Percentiles rank a stretch among this genome's conserved stretches.
These are phyloP conservation scores for Hypoxylon rickii DNA, from an alignment of 495 filamentous ascomycete genomes.

Conservation along the genomic window DNA sequence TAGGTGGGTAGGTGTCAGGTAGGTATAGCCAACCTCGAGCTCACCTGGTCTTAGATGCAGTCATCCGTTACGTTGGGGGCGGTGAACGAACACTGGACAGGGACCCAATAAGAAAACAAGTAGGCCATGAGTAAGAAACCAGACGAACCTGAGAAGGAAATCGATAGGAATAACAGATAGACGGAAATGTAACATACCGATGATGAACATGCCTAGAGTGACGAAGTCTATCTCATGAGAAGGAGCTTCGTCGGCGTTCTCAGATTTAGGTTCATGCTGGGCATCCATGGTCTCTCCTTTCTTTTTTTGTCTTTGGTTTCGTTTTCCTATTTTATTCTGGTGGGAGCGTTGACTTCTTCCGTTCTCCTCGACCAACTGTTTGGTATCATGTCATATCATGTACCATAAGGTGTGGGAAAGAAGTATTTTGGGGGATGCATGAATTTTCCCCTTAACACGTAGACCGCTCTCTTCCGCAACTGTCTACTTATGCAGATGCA, in stretches of 20 bases:
- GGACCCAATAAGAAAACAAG: constrained; percentile 8
- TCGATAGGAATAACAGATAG: not conserved
- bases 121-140: not conserved
- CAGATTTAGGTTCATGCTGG: constrained; percentile 18
- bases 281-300: constrained; percentile 26
- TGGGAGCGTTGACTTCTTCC: no score
- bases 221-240: constrained; percentile 71
- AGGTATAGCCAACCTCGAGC: no score
- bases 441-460: constrained; percentile 11
- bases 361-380: constrained; percentile 5
- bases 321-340: no score
- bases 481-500: constrained; percentile 1
- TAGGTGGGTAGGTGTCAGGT: no score
- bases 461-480: constrained; percentile 20
- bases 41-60: not conserved
- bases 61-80: not conserved
- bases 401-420: constrained; percentile 17
- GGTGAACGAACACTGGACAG: not conserved
- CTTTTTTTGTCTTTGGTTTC: no score
- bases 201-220: constrained; percentile 94
- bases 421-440: constrained; percentile 10
- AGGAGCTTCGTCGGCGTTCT: constrained; percentile 9
- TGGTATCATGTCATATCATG: constrained; percentile 27
- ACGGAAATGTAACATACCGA: constrained; percentile 70
- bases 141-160: not conserved